Evolutionary conservation across 768 basidiomycete genomes (phyloP), one percentile per base, ranked within the genome.

Genomic region (Kwoniella sp.): DNA sequence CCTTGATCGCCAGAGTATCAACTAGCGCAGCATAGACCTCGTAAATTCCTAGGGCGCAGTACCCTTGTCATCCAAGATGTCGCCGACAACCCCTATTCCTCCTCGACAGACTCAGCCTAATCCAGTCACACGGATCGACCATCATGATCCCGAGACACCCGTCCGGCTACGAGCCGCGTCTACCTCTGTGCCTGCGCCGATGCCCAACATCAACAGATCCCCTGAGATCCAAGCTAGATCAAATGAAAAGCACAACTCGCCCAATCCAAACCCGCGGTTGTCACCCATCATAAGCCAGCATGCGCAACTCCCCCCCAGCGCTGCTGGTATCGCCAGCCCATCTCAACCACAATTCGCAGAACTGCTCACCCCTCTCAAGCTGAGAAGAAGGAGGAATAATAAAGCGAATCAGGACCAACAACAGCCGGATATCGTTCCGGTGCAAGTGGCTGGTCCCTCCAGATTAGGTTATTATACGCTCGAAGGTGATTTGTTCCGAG

Each of bases 321-420:
- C 4, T 44, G 10, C 40, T 9, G 40, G 40, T 15, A 30, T 55
- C 24, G 48, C 56, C 1, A 47, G 48, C 36, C 63, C 61, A 10
- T 54, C 24, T 22, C 68, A 69, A 37, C 77, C 74, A 2, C 63
- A 73, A 59, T 78, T 76, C 33, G 77, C 77, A 0, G 77, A 78
- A 56, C 65, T 72, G 4, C 68, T 78, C 26, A 78, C 77, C 7
- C 77, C 77, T 1, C 54, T 69, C 4, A 71, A 70, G 55, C 58
- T 76, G 5, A 56, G 74, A 27, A 61, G 69, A n/a, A 70, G 69
- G 54, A 60, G 63, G 13, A 56, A 60, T 19, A 19, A 58, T 54
- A 5, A 15, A 36, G 22, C 29, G 25, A 19, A 10, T 4, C 17
- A 9, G 8, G 25, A 19, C 13, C 26, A 59, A 47, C 37, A 60